These are phyloP conservation scores for Penstemon davidsonii DNA, from an alignment of 257 asterid species.

Conservation along the genomic window DNA sequence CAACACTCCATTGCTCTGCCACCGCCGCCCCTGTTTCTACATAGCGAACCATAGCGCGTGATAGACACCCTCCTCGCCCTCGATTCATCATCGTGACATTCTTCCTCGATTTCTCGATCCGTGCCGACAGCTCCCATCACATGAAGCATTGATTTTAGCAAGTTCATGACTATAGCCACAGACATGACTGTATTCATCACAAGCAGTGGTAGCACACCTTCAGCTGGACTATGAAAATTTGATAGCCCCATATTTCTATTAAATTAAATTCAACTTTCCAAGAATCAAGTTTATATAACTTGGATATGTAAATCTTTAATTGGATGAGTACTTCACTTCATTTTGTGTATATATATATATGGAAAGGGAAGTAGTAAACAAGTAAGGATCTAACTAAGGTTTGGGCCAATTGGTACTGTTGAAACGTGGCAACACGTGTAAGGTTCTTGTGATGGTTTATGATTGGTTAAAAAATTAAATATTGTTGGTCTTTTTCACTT, in stretches of 20 bases:
- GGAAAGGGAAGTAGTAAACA: too few relatives aligned
- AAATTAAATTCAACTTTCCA: background rate
- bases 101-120: constrained; percentile 28
- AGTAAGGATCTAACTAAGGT: too few relatives aligned
- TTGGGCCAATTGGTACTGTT: background rate
- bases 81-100: constrained; percentile 9
- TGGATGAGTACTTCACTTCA: background rate
- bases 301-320: background rate
- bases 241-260: constrained; percentile 42
- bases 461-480: background rate
- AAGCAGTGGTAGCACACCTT: constrained; percentile 48
- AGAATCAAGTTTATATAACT: background rate
- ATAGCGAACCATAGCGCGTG: constrained; percentile 34
- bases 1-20: constrained; percentile 38
- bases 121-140: constrained; percentile 24
- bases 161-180: constrained; percentile 39
- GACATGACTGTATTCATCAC: constrained; percentile 48
- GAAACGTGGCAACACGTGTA: constrained; percentile 38
- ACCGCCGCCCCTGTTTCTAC: constrained; percentile 25
- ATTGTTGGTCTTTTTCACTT: background rate
- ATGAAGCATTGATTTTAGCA: constrained; percentile 40
- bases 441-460: constrained; percentile 9
- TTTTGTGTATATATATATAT: too few relatives aligned
- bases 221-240: constrained; percentile 42
- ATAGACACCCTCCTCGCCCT: constrained; percentile 40